Base-by-base conservation (phyloP, 164 flowering plant genomes). In the Vitis riparia region DNA sequence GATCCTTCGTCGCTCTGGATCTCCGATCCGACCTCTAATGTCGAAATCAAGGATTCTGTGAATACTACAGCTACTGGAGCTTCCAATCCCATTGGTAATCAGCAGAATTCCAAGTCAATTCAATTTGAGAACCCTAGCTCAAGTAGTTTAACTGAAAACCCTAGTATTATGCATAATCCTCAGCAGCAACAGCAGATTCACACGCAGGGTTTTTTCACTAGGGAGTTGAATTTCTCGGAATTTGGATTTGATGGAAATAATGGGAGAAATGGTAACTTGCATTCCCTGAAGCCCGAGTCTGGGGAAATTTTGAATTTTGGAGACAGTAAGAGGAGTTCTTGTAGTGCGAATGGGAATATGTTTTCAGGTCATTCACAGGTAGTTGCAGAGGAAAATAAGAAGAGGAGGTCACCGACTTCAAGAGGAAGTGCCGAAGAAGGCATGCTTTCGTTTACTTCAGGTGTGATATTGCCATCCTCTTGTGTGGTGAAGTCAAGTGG, bases 271-370 rank as follows among this genome's bases (percentile, higher is more conserved):
- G 81, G 74, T 61, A 68, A 75, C 51, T 61, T 73, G 2, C 50
- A 73, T 44, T 23, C 74, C 3, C 75, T 83, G 68, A 91, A 88
- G 82, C 91, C 91, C 0, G 97, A 91, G 64, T 80, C 93, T 0
- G 91, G 94, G 1, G 97, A 93, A 73, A 85, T 93, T 5, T 63
- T 96, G 72, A 90, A 77, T 78, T 96, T 93, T 30, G 96, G 92
- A n/a, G 97, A 89, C 75, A 76, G 85, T 60, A 83, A 78, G 76
- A 75, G 81, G 70, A 85, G 69, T 44, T 48, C 80, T 27, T 19
- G 60, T 13, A 68, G 52, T 64, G 83, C 73, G 0, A 78, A 72
- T 53, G 86, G 75, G 66, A 75, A 61, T 72, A 57, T 79, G 70
- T 86, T 79, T 67, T 79, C 86, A 2, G 78, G 82, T 8, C 70